Conservation (phyloP, 805 yeast genomes). For the Starmerella stigmatis region DNA sequence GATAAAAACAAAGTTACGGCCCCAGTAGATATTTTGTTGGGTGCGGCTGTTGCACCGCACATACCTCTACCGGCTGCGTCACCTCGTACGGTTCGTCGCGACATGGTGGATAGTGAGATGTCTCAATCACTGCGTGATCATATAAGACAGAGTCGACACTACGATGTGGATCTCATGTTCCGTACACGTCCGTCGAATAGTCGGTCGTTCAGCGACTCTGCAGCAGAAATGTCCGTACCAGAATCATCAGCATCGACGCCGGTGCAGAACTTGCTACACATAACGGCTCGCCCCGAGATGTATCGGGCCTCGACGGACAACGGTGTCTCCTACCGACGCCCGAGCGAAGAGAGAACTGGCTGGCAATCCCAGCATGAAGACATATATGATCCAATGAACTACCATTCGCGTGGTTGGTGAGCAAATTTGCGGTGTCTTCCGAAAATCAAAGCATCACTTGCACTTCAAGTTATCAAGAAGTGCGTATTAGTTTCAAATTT, state of each 20-base stretch:
- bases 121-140: constrained; percentile 15
- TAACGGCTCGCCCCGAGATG: constrained; percentile 20
- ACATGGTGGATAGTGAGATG: background rate
- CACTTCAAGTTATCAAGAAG: no score
- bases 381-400: constrained; percentile 23
- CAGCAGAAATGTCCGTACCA: background rate
- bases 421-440: no score
- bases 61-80: constrained; percentile 12
- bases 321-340: background rate
- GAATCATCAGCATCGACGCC: constrained; percentile 4
- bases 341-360: background rate
- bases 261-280: background rate
- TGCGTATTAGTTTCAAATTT: no score
- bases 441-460: no score
- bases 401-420: constrained; percentile 27
- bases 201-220: constrained; percentile 4
- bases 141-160: constrained; percentile 14
- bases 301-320: constrained; percentile 19
- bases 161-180: constrained; percentile 16
- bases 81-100: constrained; percentile 3
- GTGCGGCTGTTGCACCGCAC: constrained; percentile 19
- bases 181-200: background rate
- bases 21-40: constrained; percentile 18
- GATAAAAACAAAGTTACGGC: constrained; percentile 8
- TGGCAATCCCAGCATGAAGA: constrained; percentile 21